These are phyloP conservation scores for Coelastrella sp. DNA, from an alignment of 139 green algal species.

Conservation along the genomic window DNA sequence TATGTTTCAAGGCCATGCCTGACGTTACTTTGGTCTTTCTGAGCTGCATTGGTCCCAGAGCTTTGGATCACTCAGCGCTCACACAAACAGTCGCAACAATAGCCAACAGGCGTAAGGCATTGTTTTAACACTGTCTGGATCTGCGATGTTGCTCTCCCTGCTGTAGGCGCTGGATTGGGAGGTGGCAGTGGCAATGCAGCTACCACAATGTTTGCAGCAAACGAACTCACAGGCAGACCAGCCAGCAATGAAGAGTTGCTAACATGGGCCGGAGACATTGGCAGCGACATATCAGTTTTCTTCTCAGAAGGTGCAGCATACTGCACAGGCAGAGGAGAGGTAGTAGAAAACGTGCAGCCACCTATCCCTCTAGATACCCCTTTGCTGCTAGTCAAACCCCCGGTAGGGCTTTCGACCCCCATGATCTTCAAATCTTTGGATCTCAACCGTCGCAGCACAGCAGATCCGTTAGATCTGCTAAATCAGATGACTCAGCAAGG, in stretches of 20 bases:
- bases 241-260: slow-evolving; percentile 87
- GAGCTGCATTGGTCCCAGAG: too few species aligned
- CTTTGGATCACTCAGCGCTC: too few species aligned
- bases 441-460: slow-evolving; percentile 77
- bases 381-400: slow-evolving; percentile 94
- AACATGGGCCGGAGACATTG: slow-evolving; percentile 94
- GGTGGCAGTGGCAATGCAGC: slow-evolving; percentile 97
- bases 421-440: slow-evolving; percentile 96
- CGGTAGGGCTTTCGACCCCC: slow-evolving; percentile 88
- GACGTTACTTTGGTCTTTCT: too few species aligned
- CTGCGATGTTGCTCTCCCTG: neutral
- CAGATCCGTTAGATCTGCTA: slow-evolving; percentile 89
- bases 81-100: too few species aligned
- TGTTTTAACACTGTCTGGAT: too few species aligned
- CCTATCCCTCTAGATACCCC: slow-evolving; percentile 87
- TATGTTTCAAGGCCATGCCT: too few species aligned
- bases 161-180: slow-evolving; percentile 90
- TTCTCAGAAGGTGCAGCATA: slow-evolving; percentile 95
- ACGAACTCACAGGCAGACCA: slow-evolving; percentile 87
- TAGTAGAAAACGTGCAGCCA: slow-evolving; percentile 89
- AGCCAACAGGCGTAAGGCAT: too few species aligned
- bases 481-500: slow-evolving; percentile 47
- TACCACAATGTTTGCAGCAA: slow-evolving; percentile 96
- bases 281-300: slow-evolving; percentile 97
- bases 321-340: slow-evolving; percentile 95